Conservation (phyloP, 2,329 filamentous ascomycete species). For the Clarireedia homoeocarpa region DNA sequence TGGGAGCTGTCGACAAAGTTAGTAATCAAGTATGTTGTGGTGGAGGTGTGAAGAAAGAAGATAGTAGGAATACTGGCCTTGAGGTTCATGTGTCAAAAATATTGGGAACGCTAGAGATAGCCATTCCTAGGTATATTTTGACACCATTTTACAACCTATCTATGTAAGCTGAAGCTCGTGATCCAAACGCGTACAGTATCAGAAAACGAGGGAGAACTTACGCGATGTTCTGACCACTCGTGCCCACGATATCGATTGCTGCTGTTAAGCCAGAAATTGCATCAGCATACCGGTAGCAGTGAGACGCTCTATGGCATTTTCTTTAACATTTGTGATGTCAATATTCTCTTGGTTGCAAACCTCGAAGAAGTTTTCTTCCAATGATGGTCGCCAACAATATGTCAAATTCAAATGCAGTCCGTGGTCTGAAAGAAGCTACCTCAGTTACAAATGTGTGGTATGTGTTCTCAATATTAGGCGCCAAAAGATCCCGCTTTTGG, state of each 20-base stretch:
- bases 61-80: not conserved
- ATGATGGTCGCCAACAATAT: not conserved
- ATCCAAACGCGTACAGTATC: no score
- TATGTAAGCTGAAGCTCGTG: not conserved
- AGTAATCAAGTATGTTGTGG: not conserved
- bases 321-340: not conserved
- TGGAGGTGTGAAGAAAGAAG: not conserved
- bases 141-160: not conserved
- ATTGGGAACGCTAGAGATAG: conserved; percentile 1
- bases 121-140: not conserved
- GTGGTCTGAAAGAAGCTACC: not conserved
- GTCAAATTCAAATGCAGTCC: not conserved
- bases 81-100: not conserved
- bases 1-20: not conserved
- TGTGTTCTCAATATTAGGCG: not conserved
- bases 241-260: not conserved
- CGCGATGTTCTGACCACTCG: not conserved
- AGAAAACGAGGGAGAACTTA: no score
- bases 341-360: conserved; percentile 4
- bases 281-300: not conserved
- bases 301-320: not conserved
- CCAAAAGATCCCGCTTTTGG: conserved; percentile 1
- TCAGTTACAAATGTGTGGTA: conserved; percentile 2
- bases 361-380: conserved; percentile 1
- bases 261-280: not conserved